A percentile compares a stretch with the other conserved stretches of the same genome.
phyloP scores from a whole-genome alignment of 768 basidiomycete species.

The Fibroporia radiculosa region DNA sequence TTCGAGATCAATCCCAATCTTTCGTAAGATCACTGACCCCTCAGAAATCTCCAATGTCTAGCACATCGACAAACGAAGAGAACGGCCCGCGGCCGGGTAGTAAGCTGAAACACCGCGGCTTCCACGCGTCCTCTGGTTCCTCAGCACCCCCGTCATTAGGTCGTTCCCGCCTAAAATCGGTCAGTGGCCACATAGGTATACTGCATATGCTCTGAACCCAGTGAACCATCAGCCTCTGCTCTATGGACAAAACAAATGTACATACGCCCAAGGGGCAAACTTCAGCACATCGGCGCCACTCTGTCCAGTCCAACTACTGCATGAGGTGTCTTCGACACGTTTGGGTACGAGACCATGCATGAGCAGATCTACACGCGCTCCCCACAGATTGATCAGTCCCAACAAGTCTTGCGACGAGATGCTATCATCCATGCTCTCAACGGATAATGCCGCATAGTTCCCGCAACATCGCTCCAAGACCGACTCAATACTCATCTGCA shows the following conservation, averaged over 20 bases:
- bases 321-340: background rate
- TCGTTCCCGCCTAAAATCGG: background rate
- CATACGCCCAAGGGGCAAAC: constrained; percentile 4
- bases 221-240: background rate
- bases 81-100: no score
- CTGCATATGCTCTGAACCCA: constrained; percentile 1
- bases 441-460: constrained; percentile 3
- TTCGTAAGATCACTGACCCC: no score
- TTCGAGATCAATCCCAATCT: no score
- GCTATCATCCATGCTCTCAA: constrained; percentile 6
- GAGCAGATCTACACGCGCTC: background rate
- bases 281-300: constrained; percentile 5
- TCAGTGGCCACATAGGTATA: constrained; percentile 3
- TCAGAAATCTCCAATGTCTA: no score
- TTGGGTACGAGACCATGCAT: no score
- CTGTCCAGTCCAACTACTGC: constrained; percentile 8
- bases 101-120: no score
- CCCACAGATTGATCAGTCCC: background rate
- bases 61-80: no score
- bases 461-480: constrained; percentile 1
- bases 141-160: no score
- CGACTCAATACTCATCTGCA: constrained; percentile 2
- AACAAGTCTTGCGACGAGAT: background rate
- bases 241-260: background rate
- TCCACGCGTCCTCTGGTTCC: no score